Base-by-base conservation (phyloP, 2,329 filamentous ascomycete genomes). In the Fusarium heterosporum region DNA sequence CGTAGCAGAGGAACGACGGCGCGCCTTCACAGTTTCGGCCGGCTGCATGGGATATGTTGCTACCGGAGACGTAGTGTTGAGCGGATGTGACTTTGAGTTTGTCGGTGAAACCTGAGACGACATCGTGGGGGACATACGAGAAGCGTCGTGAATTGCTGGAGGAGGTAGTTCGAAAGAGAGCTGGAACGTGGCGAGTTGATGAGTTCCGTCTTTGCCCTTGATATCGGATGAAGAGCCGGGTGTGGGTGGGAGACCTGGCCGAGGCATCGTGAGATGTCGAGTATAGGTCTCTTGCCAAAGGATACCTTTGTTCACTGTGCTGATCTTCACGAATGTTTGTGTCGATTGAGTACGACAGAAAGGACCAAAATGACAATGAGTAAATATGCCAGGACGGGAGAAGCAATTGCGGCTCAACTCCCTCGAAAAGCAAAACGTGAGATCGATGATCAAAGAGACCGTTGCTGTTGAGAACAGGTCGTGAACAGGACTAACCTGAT, bases 151-250 rank as follows among this genome's bases (percentile, higher is more conserved):
- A 71, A 93, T 83, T 26, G 92, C 93, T 14, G 93, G 91, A 16
- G 92, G 92, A 7, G 92, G 92, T 13, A 96, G 84, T 70, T 91
- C 85, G 75, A 96, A 93, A 50, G 88, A 84, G 64, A 88, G 82
- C 72, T 93, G 91, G 25, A 91, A 81, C 38, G 84, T 82, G 39
- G 83, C 80, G 43, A 90, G 83, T 61, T 86, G 84, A 48, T 83
- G 82, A n/a, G 83, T 82, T 62, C 88, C 87, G 78, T 90, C 89
- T 78, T 92, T 88, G 67, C 88, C 89, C 56, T 87, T 86, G 76
- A 96, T 92, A 74, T 96, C 93, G 49, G 90, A 90, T 32, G 92
- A 95, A 12, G 92, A 91, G 51, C 88, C 89, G 39, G 93, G 93
- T 47, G 93, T 96, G 41, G 90, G 92, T 42, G 90, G 92, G 38